Percentiles rank a stretch among this genome's conserved stretches.
These are phyloP conservation scores for Bimuria novae-zelandiae DNA, from an alignment of 2,329 filamentous ascomycete genomes.

Conservation along the genomic window DNA sequence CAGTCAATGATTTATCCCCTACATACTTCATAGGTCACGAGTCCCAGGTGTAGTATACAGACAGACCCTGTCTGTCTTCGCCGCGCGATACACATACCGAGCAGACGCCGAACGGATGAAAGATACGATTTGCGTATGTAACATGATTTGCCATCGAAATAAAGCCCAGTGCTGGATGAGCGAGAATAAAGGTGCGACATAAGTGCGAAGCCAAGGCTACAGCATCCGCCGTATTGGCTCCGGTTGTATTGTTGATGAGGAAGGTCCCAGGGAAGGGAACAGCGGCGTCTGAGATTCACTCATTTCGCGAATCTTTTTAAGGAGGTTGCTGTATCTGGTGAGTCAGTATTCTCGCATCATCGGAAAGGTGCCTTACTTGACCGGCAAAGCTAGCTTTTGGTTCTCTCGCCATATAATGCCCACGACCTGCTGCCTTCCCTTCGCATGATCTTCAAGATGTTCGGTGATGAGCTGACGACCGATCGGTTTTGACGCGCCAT, in stretches of 20 bases:
- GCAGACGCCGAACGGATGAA: too few relatives aligned
- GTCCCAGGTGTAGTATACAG: too few relatives aligned
- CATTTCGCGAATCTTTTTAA: constrained; percentile 53
- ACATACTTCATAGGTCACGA: too few relatives aligned
- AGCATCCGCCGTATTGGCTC: constrained; percentile 8
- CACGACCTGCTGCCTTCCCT: constrained; percentile 57
- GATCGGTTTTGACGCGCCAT: constrained; percentile 61
- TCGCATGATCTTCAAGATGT: constrained; percentile 66
- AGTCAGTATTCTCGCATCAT: constrained; percentile 6
- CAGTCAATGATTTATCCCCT: too few relatives aligned
- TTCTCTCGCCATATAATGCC: constrained; percentile 61
- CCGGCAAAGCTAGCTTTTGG: constrained; percentile 45
- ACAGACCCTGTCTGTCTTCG: too few relatives aligned
- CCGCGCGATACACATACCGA: too few relatives aligned
- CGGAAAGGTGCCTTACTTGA: constrained; percentile 35
- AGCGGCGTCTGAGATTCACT: constrained; percentile 38
- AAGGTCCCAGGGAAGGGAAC: constrained; percentile 14
- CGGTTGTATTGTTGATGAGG: constrained; percentile 1
- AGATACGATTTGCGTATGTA: too few relatives aligned
- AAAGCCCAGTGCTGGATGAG: too few relatives aligned
- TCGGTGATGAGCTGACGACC: constrained; percentile 62
- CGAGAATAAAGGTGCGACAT: constrained; percentile 5
- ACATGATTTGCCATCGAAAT: too few relatives aligned
- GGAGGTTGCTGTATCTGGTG: constrained; percentile 43
- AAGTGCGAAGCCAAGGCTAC: not conserved